Conservation (phyloP, 2,329 filamentous ascomycete genomes). For the Pseudopithomyces chartarum region DNA sequence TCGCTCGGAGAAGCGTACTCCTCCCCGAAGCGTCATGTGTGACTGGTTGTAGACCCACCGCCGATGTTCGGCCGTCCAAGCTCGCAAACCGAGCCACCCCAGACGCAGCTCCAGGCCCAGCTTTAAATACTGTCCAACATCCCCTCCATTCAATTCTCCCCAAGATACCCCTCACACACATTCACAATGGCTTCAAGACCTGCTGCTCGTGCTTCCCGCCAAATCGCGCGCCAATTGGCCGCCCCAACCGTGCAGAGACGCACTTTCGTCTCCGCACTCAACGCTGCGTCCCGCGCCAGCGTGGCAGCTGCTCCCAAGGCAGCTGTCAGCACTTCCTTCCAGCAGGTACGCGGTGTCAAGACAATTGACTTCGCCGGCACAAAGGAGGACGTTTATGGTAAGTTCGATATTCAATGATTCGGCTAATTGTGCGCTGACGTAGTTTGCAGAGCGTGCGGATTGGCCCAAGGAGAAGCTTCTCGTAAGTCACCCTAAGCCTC, state of each 20-base stretch:
- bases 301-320: constrained; percentile 53
- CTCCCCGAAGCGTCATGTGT: constrained; percentile 21
- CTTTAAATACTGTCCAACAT: constrained; percentile 34
- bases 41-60: constrained; percentile 5
- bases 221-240: constrained; percentile 61
- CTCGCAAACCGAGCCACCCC: constrained; percentile 23
- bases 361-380: constrained; percentile 97
- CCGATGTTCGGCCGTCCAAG: constrained; percentile 24
- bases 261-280: constrained; percentile 63
- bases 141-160: constrained; percentile 21
- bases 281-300: constrained; percentile 52
- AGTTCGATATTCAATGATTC: constrained; percentile 32
- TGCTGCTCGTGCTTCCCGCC: constrained; percentile 67
- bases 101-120: constrained; percentile 13
- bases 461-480: constrained; percentile 99
- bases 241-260: constrained; percentile 58
- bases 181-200: constrained; percentile 77
- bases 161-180: constrained; percentile 41
- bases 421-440: constrained; percentile 12
- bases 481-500: constrained; percentile 62
- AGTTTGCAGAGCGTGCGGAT: constrained; percentile 82
- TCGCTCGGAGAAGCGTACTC: constrained; percentile 22
- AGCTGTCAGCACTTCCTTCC: constrained; percentile 56
- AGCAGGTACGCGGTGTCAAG: constrained; percentile 87
- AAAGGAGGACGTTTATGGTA: constrained; percentile 94